These are phyloP conservation scores for Chrysoporthe deuterocubensis DNA, from an alignment of 2,329 filamentous ascomycete species.

Conservation along the genomic window DNA sequence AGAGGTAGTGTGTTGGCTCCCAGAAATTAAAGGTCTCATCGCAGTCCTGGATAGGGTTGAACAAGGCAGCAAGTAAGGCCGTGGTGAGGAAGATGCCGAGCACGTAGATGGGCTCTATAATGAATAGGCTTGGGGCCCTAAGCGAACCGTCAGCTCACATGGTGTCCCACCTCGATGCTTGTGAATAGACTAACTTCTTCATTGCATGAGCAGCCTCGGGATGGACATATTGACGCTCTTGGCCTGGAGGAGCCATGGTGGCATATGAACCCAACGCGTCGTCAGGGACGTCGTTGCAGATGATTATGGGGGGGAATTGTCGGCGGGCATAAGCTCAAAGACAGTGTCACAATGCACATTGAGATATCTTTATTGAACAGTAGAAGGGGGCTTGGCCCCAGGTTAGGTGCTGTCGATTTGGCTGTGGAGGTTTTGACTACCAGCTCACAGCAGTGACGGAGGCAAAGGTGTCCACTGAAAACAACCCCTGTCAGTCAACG, in stretches of 20 bases:
- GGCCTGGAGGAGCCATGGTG: conserved; percentile 26
- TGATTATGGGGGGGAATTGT: neutral
- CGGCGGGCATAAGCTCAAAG: neutral
- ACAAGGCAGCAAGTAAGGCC: conserved; percentile 76
- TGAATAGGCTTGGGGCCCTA: conserved; percentile 59
- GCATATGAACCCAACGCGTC: neutral
- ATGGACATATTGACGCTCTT: conserved; percentile 49
- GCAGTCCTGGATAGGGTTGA: conserved; percentile 93
- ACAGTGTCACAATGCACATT: neutral
- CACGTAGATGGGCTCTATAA: conserved; percentile 72
- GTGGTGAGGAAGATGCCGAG: conserved; percentile 81
- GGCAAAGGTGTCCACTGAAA: conserved; percentile 4
- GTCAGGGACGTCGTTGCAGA: neutral
- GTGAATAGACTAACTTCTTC: conserved; percentile 50
- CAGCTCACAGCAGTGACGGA: neutral
- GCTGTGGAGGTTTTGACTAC: neutral
- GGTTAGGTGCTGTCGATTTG: neutral
- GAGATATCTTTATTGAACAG: neutral
- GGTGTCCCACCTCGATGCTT: neutral
- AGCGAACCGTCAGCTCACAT: conserved; percentile 24
- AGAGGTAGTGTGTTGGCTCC: conserved; percentile 94
- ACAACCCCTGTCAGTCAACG: conserved; percentile 16
- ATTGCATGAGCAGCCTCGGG: conserved; percentile 54
- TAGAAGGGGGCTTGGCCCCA: neutral
- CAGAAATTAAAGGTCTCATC: conserved; percentile 99